A percentile compares a stretch with the other conserved stretches of the same genome.
Evolutionary conservation across 441 rosid species (phyloP).

Genomic region (Euphorbia schlechtendalii): DNA sequence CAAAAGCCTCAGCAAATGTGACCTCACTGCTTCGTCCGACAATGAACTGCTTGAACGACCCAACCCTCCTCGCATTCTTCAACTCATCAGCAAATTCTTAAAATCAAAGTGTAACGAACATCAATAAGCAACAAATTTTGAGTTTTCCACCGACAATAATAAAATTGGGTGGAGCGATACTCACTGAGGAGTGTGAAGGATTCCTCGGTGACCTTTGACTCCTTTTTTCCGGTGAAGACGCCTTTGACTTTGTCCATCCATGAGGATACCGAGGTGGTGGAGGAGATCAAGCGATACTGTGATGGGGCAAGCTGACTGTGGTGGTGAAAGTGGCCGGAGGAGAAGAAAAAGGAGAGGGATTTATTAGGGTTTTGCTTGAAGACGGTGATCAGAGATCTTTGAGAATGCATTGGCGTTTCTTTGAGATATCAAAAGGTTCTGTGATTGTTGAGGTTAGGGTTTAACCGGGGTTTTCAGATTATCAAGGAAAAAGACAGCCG

Average conservation of each 20-base stretch:
- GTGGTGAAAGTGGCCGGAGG: not conserved
- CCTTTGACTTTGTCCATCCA: constrained; percentile 89
- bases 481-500: too few relatives aligned
- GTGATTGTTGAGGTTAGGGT: not conserved
- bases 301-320: constrained; percentile 19
- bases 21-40: constrained; percentile 91
- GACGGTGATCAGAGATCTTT: constrained; percentile 20
- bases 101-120: not conserved
- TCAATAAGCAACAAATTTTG: not conserved
- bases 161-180: constrained; percentile 11
- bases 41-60: constrained; percentile 64
- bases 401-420: constrained; percentile 22
- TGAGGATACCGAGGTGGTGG: constrained; percentile 45
- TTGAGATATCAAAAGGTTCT: not conserved
- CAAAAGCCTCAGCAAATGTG: constrained; percentile 71
- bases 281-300: constrained; percentile 47
- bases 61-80: constrained; percentile 64
- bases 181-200: constrained; percentile 72
- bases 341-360: not conserved
- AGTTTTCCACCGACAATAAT: not conserved
- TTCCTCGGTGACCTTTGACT: constrained; percentile 30
- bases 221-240: constrained; percentile 64
- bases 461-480: not conserved
- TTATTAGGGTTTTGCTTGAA: constrained; percentile 9
- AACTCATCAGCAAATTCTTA: constrained; percentile 74